phyloP scores from a whole-genome alignment of 805 yeast genomes.

The Pichia cabralensis region DNA sequence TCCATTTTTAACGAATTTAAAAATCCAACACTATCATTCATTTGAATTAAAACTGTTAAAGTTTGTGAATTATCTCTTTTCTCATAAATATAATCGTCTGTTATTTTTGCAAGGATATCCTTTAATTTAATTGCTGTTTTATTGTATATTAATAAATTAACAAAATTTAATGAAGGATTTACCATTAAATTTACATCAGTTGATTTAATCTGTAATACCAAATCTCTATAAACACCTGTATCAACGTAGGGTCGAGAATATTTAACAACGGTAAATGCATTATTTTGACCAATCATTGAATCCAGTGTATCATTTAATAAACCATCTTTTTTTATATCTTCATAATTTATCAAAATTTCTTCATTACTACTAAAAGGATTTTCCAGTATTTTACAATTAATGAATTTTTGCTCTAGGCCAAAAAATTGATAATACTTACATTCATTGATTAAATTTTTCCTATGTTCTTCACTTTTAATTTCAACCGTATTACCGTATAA shows the following conservation, averaged over 20 bases:
- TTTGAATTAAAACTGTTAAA: constrained; percentile 15
- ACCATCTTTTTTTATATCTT: constrained; percentile 36
- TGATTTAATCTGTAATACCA: constrained; percentile 33
- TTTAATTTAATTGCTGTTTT: constrained; percentile 19
- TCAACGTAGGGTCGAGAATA: constrained; percentile 43
- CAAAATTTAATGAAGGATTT: constrained; percentile 22
- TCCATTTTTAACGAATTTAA: constrained; percentile 23
- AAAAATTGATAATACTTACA: constrained; percentile 69
- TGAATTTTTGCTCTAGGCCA: constrained; percentile 61
- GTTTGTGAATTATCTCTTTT: constrained; percentile 8
- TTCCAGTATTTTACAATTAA: constrained; percentile 37
- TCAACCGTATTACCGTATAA: constrained; percentile 45
- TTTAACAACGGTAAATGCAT: constrained; percentile 15
- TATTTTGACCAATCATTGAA: constrained; percentile 3
- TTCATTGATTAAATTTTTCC: constrained; percentile 52
- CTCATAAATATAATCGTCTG: constrained; percentile 21
- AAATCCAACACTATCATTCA: constrained; percentile 13
- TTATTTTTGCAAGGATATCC: constrained; percentile 12
- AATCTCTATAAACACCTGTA: constrained; percentile 21
- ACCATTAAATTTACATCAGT: constrained; percentile 25
- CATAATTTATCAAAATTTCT: constrained; percentile 46
- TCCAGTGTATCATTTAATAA: constrained; percentile 12
- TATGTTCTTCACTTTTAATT: constrained; percentile 41
- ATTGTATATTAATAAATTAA: constrained; percentile 16
- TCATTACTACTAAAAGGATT: constrained; percentile 44